These are phyloP conservation scores for Paramarasmius palmivorus DNA, from an alignment of 1,284 basidiomycete species.

Conservation along the genomic window DNA sequence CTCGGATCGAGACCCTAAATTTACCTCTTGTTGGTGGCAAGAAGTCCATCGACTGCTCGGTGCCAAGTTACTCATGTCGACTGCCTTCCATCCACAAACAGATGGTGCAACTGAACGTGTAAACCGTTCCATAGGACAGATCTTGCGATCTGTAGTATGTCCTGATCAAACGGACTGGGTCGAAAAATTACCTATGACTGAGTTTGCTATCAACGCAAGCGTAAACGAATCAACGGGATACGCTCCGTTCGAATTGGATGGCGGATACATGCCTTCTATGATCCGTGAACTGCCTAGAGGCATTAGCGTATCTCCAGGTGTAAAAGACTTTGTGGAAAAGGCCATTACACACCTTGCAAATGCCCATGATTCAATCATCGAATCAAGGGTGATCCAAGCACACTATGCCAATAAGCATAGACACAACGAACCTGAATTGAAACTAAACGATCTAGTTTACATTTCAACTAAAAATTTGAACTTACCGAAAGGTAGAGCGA, in stretches of 20 bases:
- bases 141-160: background rate
- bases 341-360: constrained; percentile 1
- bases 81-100: constrained; percentile 32
- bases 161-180: constrained; percentile 8
- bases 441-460: constrained; percentile 26
- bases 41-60: constrained; percentile 14
- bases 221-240: constrained; percentile 1
- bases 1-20: constrained; percentile 10
- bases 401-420: constrained; percentile 8
- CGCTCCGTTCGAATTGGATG: constrained; percentile 8
- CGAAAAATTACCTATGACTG: constrained; percentile 10
- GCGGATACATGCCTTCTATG: constrained; percentile 4
- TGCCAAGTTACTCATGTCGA: constrained; percentile 19
- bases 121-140: constrained; percentile 4
- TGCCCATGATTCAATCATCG: constrained; percentile 4
- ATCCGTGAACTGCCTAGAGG: background rate
- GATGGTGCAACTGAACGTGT: constrained; percentile 18
- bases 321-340: background rate
- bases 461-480: constrained; percentile 29
- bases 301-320: background rate
- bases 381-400: background rate
- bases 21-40: constrained; percentile 21
- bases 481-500: constrained; percentile 25
- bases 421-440: constrained; percentile 13
- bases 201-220: constrained; percentile 9